phyloP scores from a whole-genome alignment of 768 basidiomycete genomes.

The Mycena capillaripes region DNA sequence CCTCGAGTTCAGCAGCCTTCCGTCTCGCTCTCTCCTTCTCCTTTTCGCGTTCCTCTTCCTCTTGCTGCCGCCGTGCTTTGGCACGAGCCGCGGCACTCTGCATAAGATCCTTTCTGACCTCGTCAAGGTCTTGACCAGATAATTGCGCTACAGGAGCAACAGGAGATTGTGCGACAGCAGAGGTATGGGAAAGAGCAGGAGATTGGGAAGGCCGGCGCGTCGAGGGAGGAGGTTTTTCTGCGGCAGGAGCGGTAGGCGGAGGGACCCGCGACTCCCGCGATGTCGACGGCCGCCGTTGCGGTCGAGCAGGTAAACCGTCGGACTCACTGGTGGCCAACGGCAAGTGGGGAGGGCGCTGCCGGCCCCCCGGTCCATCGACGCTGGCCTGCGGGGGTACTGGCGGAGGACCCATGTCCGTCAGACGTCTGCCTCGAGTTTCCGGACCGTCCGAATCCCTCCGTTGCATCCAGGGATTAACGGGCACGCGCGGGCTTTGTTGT shows the following conservation, averaged over 20 bases:
- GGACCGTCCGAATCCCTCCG: conserved; percentile 48
- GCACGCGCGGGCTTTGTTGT: conserved; percentile 22
- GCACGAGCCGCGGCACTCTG: conserved; percentile 89
- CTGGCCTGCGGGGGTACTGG: conserved; percentile 52
- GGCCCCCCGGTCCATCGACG: conserved; percentile 40
- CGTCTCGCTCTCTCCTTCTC: conserved; percentile 84
- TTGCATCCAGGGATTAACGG: conserved; percentile 31
- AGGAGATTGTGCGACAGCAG: conserved; percentile 54
- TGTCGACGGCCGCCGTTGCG: conserved; percentile 52
- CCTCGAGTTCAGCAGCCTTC: conserved; percentile 86
- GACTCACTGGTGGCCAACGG: conserved; percentile 47
- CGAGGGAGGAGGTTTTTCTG: conserved; percentile 43
- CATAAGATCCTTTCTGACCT: conserved; percentile 83
- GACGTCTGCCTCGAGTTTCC: conserved; percentile 54
- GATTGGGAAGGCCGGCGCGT: conserved; percentile 57
- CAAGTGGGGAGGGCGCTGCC: conserved; percentile 74
- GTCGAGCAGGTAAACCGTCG: conserved; percentile 17
- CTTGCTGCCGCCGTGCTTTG: conserved; percentile 81
- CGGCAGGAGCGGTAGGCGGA: conserved; percentile 48
- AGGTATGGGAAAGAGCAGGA: conserved; percentile 59
- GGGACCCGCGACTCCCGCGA: conserved; percentile 59
- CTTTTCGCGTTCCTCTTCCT: conserved; percentile 86
- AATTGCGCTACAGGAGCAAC: conserved; percentile 42
- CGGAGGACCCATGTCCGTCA: conserved; percentile 66
- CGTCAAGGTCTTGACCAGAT: conserved; percentile 67